Evolutionary conservation across 768 basidiomycete genomes (phyloP), one percentile per base, ranked within the genome.

Genomic region (Tylopilus felleus): DNA sequence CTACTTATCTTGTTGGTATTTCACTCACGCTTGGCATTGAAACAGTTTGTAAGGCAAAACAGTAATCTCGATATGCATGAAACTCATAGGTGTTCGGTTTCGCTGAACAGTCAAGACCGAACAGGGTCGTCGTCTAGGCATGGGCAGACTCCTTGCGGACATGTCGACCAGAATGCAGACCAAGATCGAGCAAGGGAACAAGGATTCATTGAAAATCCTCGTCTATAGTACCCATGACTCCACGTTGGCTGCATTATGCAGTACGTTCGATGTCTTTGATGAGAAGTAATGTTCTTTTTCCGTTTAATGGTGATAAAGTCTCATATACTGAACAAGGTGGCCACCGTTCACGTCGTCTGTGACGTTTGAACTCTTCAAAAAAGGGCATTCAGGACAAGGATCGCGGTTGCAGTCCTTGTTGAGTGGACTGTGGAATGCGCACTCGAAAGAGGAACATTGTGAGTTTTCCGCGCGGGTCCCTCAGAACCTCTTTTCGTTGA

Each of bases 211-310:
- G 50, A 85, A 84, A 63, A 72, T 91, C 28, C 78, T 88, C 5
- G 77, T 91, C 4, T 83, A 88, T 59, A 79, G 78, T 49, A 86
- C 85, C 6, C 88, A 90, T 59, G 89, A 90, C 65, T 85, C 87
- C 5, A 79, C 82, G 1, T 68, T 91, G 23, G 88, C 86, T 1
- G 86, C 76, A 0, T 60, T 90, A 31, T 78, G 78, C 41, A 72
- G 74, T 23, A 86, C 88, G 5, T 74, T 91, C 3, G 87, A 89
- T 57, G 84, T 83, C 4, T 90, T 81, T 66, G 86, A 91, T 56
- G 80, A 87, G 5, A 79, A 76, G 87, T 85, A 63, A 25, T 77
- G 2, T 68, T 33, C n/a, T 45, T 35, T 52, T 5, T n/a, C 16
- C 21, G 1, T 16, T n/a, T 25, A 16, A 19, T 45, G 19, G 21